These are phyloP conservation scores for Geosmithia putterillii DNA, from an alignment of 2,329 filamentous ascomycete species.

Conservation along the genomic window DNA sequence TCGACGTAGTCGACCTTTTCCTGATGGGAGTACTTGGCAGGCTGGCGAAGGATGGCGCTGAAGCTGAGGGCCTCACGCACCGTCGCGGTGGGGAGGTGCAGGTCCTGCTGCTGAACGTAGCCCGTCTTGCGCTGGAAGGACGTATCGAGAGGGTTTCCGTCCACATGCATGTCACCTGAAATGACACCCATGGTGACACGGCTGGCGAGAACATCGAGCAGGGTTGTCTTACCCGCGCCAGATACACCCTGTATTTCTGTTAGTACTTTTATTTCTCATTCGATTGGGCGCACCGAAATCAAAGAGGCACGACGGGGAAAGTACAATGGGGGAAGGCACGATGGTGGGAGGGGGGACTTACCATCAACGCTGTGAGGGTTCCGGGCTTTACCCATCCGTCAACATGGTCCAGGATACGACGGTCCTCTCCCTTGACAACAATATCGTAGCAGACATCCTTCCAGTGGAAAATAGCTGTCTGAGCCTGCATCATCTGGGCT, in stretches of 20 bases:
- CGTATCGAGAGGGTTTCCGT: constrained; percentile 40
- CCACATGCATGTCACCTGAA: constrained; percentile 54
- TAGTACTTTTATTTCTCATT: too few relatives aligned
- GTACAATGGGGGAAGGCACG: too few relatives aligned
- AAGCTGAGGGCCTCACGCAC: constrained; percentile 42
- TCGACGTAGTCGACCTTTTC: constrained; percentile 53
- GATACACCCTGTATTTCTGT: too few relatives aligned
- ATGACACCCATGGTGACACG: constrained; percentile 49
- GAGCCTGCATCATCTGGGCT: constrained; percentile 21
- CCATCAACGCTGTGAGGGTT: constrained; percentile 69
- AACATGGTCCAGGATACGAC: constrained; percentile 67
- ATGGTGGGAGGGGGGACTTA: too few relatives aligned
- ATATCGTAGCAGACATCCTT: constrained; percentile 42
- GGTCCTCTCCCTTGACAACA: constrained; percentile 59
- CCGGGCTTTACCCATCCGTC: constrained; percentile 86
- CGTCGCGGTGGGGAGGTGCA: constrained; percentile 42
- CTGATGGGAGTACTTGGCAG: constrained; percentile 33
- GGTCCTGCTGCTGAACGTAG: constrained; percentile 56
- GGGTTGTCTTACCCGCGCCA: constrained; percentile 30
- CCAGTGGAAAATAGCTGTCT: constrained; percentile 63
- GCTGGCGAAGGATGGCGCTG: constrained; percentile 46
- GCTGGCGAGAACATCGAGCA: constrained; percentile 27
- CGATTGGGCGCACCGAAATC: too few relatives aligned
- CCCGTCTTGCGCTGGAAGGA: constrained; percentile 54
- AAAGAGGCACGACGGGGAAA: too few relatives aligned